phyloP scores from a whole-genome alignment of 2,329 filamentous ascomycete genomes.

The Phaeosphaeria sp. region DNA sequence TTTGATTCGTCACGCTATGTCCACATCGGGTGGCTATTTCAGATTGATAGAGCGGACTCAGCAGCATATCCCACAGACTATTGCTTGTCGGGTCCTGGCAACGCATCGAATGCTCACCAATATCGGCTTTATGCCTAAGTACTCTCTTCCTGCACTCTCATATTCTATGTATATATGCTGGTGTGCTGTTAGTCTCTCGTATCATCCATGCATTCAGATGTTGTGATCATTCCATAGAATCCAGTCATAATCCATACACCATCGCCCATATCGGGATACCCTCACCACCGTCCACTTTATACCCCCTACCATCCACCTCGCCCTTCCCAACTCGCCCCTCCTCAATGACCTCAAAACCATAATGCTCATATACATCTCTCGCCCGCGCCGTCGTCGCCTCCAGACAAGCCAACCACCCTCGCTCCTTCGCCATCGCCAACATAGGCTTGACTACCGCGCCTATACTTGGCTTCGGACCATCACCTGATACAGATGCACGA shows the following conservation, averaged over 20 bases:
- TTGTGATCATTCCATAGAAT: not conserved
- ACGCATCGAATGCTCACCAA: too few species aligned
- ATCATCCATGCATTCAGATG: too few species aligned
- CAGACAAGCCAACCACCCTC: slow-evolving; percentile 9
- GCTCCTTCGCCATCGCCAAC: slow-evolving; percentile 9
- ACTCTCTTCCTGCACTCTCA: too few species aligned
- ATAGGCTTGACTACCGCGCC: slow-evolving; percentile 11
- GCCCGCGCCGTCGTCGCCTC: slow-evolving; percentile 6
- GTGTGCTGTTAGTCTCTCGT: too few species aligned
- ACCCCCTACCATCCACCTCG: slow-evolving; percentile 4
- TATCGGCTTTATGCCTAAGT: too few species aligned
- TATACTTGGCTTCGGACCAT: slow-evolving; percentile 4
- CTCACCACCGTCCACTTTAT: slow-evolving; percentile 8
- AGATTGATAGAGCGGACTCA: too few species aligned
- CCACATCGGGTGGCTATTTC: too few species aligned
- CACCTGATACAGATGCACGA: slow-evolving; percentile 1
- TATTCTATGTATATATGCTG: too few species aligned
- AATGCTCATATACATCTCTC: slow-evolving; percentile 8
- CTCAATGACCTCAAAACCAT: slow-evolving; percentile 7
- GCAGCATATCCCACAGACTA: too few species aligned
- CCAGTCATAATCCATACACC: slow-evolving; percentile 3
- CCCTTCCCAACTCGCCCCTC: slow-evolving; percentile 7
- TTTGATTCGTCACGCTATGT: too few species aligned
- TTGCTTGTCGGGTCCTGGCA: too few species aligned
- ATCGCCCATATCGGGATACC: slow-evolving; percentile 10